Conservation (phyloP, 768 basidiomycete genomes). For the Myochromella boudieri region DNA sequence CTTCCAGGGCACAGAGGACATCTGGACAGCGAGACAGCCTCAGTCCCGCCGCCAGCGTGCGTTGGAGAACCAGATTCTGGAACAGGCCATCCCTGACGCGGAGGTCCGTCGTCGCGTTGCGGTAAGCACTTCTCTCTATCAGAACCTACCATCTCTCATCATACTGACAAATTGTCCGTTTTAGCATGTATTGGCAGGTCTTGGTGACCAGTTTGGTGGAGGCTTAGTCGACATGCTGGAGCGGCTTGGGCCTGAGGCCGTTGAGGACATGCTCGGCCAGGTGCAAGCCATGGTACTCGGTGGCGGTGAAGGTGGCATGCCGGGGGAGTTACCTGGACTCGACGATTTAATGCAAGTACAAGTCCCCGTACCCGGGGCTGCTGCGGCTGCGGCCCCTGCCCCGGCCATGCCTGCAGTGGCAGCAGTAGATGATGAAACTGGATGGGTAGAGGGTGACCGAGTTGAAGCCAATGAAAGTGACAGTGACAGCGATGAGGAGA, state of each 20-base stretch:
- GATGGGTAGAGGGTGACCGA: slow-evolving; percentile 21
- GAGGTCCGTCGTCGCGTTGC: slow-evolving; percentile 38
- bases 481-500: slow-evolving; percentile 44
- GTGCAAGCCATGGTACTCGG: slow-evolving; percentile 29
- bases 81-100: slow-evolving; percentile 56
- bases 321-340: slow-evolving; percentile 41
- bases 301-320: slow-evolving; percentile 42
- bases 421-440: slow-evolving; percentile 17
- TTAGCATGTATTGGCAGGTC: slow-evolving; percentile 47
- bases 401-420: slow-evolving; percentile 1
- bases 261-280: slow-evolving; percentile 59
- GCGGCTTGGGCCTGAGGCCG: slow-evolving; percentile 51
- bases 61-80: slow-evolving; percentile 50
- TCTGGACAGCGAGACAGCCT: slow-evolving; percentile 28
- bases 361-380: too few species aligned
- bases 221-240: slow-evolving; percentile 67
- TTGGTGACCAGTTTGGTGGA: slow-evolving; percentile 60
- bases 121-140: slow-evolving; percentile 36
- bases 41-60: not conserved
- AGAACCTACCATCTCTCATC: not conserved
- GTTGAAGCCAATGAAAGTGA: slow-evolving; percentile 18
- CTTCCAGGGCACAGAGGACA: slow-evolving; percentile 65
- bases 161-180: slow-evolving; percentile 42
- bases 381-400: not conserved
- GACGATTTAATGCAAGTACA: slow-evolving; percentile 20